Conservation (phyloP, 441 rosid species). For the Brassica balearica region DNA sequence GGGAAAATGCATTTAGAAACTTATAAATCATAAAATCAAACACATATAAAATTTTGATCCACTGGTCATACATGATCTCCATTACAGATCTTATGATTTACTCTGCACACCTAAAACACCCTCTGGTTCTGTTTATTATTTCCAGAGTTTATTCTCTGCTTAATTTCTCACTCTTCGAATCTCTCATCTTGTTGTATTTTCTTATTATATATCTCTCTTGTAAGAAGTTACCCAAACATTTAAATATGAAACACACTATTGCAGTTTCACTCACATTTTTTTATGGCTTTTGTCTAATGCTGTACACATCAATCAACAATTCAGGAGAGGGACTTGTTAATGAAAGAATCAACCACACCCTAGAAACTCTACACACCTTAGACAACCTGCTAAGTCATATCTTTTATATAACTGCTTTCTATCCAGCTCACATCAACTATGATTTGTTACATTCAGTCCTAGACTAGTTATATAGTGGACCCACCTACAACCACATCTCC, state of each 20-base stretch:
- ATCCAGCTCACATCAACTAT: neutral
- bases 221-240: neutral
- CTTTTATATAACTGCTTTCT: neutral
- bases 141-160: neutral
- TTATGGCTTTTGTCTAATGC: neutral
- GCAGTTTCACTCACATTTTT: neutral
- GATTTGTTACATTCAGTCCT: neutral
- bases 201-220: neutral
- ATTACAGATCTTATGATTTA: neutral
- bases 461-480: neutral
- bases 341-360: neutral
- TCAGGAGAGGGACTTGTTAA: neutral
- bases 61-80: neutral
- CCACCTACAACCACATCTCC: too few relatives aligned
- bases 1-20: slow-evolving; percentile 11
- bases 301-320: neutral
- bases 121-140: slow-evolving; percentile 2
- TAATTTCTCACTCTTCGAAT: neutral
- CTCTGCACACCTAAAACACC: neutral
- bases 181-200: neutral
- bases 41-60: neutral
- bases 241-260: neutral
- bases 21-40: neutral
- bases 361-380: neutral
- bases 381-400: neutral